Base-by-base conservation (phyloP, 306 rosid species). In the Prinsepia uniflora region DNA sequence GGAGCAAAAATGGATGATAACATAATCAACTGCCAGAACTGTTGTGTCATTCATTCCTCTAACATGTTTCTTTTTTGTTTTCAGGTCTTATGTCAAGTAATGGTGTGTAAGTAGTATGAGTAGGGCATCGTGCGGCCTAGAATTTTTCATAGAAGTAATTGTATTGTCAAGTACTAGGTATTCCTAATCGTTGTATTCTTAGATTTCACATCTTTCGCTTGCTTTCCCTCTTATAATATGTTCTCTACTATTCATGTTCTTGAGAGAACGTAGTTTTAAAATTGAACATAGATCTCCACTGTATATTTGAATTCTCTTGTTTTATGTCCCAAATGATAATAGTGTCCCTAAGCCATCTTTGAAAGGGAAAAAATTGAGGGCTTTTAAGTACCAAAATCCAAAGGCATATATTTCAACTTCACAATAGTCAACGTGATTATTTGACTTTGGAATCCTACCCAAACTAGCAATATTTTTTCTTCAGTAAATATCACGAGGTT, bases 81-180 rank as follows among this genome's bases (percentile, higher is more conserved):
- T 47, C 65, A 74, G 76, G 76, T 70, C 71, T 17, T 47, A 48
- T 22, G 8, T 53, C 72, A 63, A 18, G 58, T 46, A 56, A 36
- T 30, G 67, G 71, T 61, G 54, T 53, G 67, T 53, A 40, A 8
- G n/a, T 73, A 67, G 80, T 61, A 52, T 63, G 60, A 41, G 40
- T 62, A 45, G 72, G 53, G 61, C 36, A 72, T 45, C 45, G 80
- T 65, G 53, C 20, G 61, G 49, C 67, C 36, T 54, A 67, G 53
- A 48, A 59, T 72, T 17, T 54, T 72, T 17, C 61, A 65, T 67
- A 54, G 68, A 48, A 71, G 72, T 59, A 54, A 41, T 65, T 50
- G 60, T 74, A 55, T 58, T 42, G 11, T 64, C 40, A 57, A 57
- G 36, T 79, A 42, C 67, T 70, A 80, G 77, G 40, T 46, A 75